A percentile compares a stretch with the other conserved stretches of the same genome.
Conservation (phyloP, 305 asterid species). For the Solanum hybrid region DNA sequence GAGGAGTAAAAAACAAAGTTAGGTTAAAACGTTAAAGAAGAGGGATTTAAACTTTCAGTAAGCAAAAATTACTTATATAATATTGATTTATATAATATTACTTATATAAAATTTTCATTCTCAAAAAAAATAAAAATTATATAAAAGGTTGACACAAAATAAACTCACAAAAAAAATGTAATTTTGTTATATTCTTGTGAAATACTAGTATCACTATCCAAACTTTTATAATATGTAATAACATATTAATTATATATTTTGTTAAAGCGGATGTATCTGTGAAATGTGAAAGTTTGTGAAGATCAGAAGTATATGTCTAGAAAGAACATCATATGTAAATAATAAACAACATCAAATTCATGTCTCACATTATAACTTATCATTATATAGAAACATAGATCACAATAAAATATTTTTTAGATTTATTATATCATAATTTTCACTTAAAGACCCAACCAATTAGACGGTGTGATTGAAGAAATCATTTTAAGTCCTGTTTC, state of each 20-base stretch:
- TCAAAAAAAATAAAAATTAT: too few relatives aligned
- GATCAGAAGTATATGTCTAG: background rate
- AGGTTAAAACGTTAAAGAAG: background rate
- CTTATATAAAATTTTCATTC: background rate
- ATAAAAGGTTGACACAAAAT: too few relatives aligned
- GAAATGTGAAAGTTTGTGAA: background rate
- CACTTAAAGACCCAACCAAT: background rate
- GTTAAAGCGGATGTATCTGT: background rate
- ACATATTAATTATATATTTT: background rate
- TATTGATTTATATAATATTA: constrained; percentile 35
- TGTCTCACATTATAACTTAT: background rate
- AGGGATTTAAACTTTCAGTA: background rate
- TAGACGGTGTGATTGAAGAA: background rate
- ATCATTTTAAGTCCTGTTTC: background rate
- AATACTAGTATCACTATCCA: background rate
- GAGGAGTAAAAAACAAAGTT: background rate
- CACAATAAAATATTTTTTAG: background rate
- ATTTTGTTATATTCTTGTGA: background rate
- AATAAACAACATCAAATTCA: background rate
- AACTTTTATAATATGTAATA: background rate
- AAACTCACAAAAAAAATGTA: background rate
- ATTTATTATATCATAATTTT: background rate
- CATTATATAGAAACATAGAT: background rate
- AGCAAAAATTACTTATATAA: constrained; percentile 14
- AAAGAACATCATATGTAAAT: background rate